Percentiles rank a stretch among this genome's conserved stretches.
Evolutionary conservation across 805 yeast genomes (phyloP).

Genomic region (Nematodospora valgi): DNA sequence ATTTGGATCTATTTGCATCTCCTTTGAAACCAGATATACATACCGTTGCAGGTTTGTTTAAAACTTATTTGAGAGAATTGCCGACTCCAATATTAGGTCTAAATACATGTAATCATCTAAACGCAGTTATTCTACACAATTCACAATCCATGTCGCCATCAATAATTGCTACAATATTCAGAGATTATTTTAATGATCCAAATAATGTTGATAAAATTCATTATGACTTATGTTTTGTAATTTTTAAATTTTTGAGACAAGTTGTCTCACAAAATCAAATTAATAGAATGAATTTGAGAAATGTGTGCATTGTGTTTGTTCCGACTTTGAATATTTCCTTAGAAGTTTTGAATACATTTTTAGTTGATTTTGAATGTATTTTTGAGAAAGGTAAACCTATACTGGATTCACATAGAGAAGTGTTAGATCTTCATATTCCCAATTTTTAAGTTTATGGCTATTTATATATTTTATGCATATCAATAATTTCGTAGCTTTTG

Average conservation of each 20-base stretch:
- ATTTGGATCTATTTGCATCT: constrained; percentile 58
- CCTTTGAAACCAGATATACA: constrained; percentile 64
- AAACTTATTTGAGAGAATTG: constrained; percentile 75
- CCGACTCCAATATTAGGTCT: constrained; percentile 68
- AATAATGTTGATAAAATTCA: constrained; percentile 51
- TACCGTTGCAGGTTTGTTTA: constrained; percentile 81
- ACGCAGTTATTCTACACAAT: constrained; percentile 18
- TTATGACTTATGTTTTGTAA: constrained; percentile 54
- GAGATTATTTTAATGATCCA: constrained; percentile 28
- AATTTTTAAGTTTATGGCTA: too few relatives aligned
- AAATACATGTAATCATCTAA: constrained; percentile 32
- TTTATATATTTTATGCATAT: too few relatives aligned
- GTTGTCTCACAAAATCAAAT: constrained; percentile 57
- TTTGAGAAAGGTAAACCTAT: constrained; percentile 52
- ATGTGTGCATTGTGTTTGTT: constrained; percentile 75
- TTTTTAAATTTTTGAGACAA: constrained; percentile 65
- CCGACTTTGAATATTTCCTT: constrained; percentile 73
- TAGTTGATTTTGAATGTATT: constrained; percentile 59
- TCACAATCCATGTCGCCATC: constrained; percentile 18
- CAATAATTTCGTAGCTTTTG: too few relatives aligned
- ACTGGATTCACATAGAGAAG: constrained; percentile 42
- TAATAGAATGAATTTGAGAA: constrained; percentile 83
- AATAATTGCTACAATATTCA: constrained; percentile 23
- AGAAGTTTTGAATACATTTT: constrained; percentile 54
- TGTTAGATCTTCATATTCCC: constrained; percentile 53